phyloP scores from a whole-genome alignment of 371 early-diverging fungal genomes.

The Rhizopus stolonifer region DNA sequence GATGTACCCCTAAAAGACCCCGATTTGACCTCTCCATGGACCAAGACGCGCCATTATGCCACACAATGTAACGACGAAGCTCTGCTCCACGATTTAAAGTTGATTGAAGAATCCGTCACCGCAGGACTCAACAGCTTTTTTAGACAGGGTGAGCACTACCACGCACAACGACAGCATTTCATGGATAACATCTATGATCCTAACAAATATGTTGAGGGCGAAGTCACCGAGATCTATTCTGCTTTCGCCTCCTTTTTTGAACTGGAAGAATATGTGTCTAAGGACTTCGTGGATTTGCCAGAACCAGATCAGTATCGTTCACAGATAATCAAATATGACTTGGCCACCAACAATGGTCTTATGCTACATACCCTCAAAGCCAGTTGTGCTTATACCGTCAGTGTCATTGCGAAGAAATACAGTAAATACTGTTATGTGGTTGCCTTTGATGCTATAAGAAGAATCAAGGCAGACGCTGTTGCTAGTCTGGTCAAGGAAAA shows the following conservation, averaged over 20 bases:
- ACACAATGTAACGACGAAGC: slow-evolving; percentile 9
- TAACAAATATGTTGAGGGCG: slow-evolving; percentile 1
- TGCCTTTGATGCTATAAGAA: slow-evolving; percentile 24
- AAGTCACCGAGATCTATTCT: slow-evolving; percentile 8
- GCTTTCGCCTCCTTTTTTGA: slow-evolving; percentile 30
- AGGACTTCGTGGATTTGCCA: slow-evolving; percentile 14
- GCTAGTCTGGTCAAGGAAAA: slow-evolving; percentile 11
- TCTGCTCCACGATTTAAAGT: slow-evolving; percentile 22
- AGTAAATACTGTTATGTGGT: slow-evolving; percentile 30
- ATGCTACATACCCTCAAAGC: slow-evolving; percentile 22
- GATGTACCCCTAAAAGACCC: slow-evolving; percentile 27
- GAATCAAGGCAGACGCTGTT: slow-evolving; percentile 28
- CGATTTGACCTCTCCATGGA: slow-evolving; percentile 29
- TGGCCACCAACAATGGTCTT: slow-evolving; percentile 12
- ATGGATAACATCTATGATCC: slow-evolving; percentile 30
- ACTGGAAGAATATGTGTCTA: slow-evolving; percentile 35
- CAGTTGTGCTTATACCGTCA: slow-evolving; percentile 24
- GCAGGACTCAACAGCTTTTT: too few relatives aligned
- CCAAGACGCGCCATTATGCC: slow-evolving; percentile 18
- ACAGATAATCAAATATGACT: slow-evolving; percentile 11
- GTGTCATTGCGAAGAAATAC: slow-evolving; percentile 12
- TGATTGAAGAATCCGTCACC: slow-evolving; percentile 15
- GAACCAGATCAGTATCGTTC: slow-evolving; percentile 15
- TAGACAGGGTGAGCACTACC: slow-evolving; percentile 11
- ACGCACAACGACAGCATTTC: slow-evolving; percentile 15